Conservation (phyloP, 352 stramenopile genomes). For the Globisporangium okanoganense region DNA sequence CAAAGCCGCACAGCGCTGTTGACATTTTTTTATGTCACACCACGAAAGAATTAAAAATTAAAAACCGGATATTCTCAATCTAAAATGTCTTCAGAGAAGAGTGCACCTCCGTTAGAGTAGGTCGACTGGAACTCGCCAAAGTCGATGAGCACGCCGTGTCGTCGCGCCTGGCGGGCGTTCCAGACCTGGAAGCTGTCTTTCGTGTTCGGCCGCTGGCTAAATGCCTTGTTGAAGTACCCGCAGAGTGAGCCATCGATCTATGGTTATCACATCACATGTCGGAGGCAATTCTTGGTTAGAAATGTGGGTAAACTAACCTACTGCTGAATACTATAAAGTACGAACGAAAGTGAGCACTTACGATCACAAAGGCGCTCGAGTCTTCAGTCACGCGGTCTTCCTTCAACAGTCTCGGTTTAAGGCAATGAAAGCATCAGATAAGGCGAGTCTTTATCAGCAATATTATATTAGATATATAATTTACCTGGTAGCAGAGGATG, state of each 20-base stretch:
- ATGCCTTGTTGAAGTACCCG: conserved; percentile 63
- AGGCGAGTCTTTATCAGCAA: background rate
- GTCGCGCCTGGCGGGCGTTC: conserved; percentile 44
- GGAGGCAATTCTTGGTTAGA: background rate
- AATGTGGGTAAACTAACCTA: background rate
- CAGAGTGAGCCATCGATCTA: conserved; percentile 69
- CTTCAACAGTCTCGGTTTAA: too few species aligned
- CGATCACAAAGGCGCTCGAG: conserved; percentile 41
- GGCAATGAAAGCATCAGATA: background rate
- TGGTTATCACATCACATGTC: background rate
- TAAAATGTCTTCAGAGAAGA: too few species aligned
- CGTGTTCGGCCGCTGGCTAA: conserved; percentile 35
- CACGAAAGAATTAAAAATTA: too few species aligned
- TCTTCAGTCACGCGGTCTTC: conserved; percentile 39
- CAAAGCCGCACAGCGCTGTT: conserved; percentile 52
- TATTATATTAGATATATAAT: background rate
- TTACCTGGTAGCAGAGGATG: conserved; percentile 61
- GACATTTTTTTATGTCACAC: background rate
- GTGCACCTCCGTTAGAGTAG: conserved; percentile 40
- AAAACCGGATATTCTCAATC: too few species aligned
- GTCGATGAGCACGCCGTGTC: conserved; percentile 46
- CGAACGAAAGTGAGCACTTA: conserved; percentile 14
- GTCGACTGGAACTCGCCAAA: conserved; percentile 65
- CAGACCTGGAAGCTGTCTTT: conserved; percentile 39
- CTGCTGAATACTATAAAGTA: background rate